Base-by-base conservation (phyloP, 768 basidiomycete genomes). In the Coprinopsis marcescibilis region DNA sequence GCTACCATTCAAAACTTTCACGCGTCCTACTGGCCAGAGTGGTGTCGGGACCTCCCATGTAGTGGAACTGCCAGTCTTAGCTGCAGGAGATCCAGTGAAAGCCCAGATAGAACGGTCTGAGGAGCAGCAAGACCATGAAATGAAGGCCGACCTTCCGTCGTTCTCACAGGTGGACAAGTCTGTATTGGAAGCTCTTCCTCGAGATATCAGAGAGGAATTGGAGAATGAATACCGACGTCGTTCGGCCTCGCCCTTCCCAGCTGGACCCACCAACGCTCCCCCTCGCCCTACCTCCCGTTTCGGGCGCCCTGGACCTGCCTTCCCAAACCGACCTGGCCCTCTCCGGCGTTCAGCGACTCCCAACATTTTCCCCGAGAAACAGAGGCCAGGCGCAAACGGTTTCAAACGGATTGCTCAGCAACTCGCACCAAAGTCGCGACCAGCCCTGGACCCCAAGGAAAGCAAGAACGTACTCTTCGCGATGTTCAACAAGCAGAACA, bases 91-190 rank as follows among this genome's bases (percentile, higher is more conserved):
- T 19, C 55, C 60, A 1, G 26, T 55, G 21, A 65, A 60, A 44
- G 51, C 50, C 8, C 10, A 19, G 5, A 15, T 17, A 13, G 10
- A 36, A 17, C 15, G 8, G 12, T 6, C 12, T 19, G 19, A 17
- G 41, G 7, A 27, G n/a, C 27, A 45, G 3, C 53, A 46, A 38
- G 29, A 45, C 29, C 51, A 20, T 20, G n/a, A n/a, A n/a, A n/a
- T n/a, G n/a, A n/a, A n/a, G n/a, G 27, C 70, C 2, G 75, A 76
- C 29, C 66, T 87, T 15, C 88, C 86, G 3, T 78, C 82, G 2
- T 76, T 87, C 55, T 88, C 86, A 0, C 87, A 90, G 57, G 71
- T 90, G 8, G 88, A 90, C 58, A 74, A 64, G 65, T 70, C 72
- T 3, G 81, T 89, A 1, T 78, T 87, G 43, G 73, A 81, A 29